Conservation (phyloP, 2,329 filamentous ascomycete genomes). For the Harringtonia lauricola region DNA sequence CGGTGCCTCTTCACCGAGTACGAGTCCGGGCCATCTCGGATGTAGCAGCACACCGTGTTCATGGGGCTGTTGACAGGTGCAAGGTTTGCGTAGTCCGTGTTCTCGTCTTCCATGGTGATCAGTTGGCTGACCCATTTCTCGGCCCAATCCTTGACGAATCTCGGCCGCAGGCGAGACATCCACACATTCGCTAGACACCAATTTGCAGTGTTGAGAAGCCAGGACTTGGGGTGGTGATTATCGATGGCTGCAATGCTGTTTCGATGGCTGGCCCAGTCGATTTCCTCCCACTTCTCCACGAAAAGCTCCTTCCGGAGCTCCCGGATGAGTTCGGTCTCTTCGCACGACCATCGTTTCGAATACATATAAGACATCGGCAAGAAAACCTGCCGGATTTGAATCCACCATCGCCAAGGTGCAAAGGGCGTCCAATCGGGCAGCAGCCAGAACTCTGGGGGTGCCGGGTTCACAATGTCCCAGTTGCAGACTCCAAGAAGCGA, state of each 20-base stretch:
- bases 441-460: slow-evolving; percentile 88
- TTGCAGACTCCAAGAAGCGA: slow-evolving; percentile 69
- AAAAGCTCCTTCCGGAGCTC: slow-evolving; percentile 75
- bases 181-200: slow-evolving; percentile 71
- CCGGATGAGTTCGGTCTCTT: slow-evolving; percentile 62
- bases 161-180: slow-evolving; percentile 63
- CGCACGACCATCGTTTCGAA: slow-evolving; percentile 70
- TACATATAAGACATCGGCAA: slow-evolving; percentile 84
- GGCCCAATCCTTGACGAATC: slow-evolving; percentile 54
- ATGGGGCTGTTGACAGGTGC: slow-evolving; percentile 85
- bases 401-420: slow-evolving; percentile 93
- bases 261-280: slow-evolving; percentile 66
- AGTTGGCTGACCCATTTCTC: slow-evolving; percentile 76
- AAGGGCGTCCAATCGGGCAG: slow-evolving; percentile 84
- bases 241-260: slow-evolving; percentile 72
- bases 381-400: slow-evolving; percentile 96
- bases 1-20: slow-evolving; percentile 64
- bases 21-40: slow-evolving; percentile 69
- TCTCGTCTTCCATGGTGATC: slow-evolving; percentile 83
- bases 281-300: slow-evolving; percentile 62
- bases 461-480: slow-evolving; percentile 92
- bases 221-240: slow-evolving; percentile 89
- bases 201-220: slow-evolving; percentile 68
- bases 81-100: slow-evolving; percentile 77
- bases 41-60: slow-evolving; percentile 80